Conservation (phyloP, 176 grass and related monocot genomes). For the bread wheat (Triticum aestivum) region IWGSC_CS_RefSeq_v2.1 NC_057811.1:73498987-73499486, state of each 20-base stretch:
- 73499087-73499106: not conserved
- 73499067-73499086: not conserved
- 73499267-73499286: not conserved
- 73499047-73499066: not conserved
- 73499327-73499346: not conserved
- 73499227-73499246: no score
- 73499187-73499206: not conserved
- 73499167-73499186: not conserved
- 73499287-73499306: not conserved
- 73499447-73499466: not conserved
- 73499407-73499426: not conserved
- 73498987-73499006: not conserved
- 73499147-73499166: not conserved
- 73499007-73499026: not conserved
- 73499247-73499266: not conserved
- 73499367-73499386: conserved; percentile 6
- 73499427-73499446: not conserved
- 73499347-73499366: not conserved
- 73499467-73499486: not conserved
- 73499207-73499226: not conserved
- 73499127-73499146: not conserved
- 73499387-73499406: not conserved
- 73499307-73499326: not conserved
- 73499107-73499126: not conserved
- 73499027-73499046: not conserved